These are phyloP conservation scores for Mitragyna speciosa DNA, from an alignment of 257 asterid genomes.

Conservation along the genomic window DNA sequence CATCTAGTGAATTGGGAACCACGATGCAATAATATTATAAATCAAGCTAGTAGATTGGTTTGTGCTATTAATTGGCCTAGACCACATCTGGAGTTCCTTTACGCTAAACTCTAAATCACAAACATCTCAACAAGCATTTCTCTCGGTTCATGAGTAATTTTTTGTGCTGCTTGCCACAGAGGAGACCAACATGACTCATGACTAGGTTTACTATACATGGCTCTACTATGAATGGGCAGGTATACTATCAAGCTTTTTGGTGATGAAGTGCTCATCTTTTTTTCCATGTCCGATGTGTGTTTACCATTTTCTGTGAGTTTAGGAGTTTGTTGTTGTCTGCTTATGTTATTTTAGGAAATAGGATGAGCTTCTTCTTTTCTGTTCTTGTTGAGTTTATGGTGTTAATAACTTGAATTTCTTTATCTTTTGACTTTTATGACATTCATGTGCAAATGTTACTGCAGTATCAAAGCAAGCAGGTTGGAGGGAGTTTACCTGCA, in stretches of 20 bases:
- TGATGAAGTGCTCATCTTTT: not conserved
- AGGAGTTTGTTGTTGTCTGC: not conserved
- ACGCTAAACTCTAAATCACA: not conserved
- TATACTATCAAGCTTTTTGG: not conserved
- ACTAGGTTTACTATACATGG: not conserved
- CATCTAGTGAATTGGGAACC: not conserved
- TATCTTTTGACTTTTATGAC: slow-evolving; percentile 25
- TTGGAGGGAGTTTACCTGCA: slow-evolving; percentile 47
- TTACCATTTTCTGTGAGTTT: not conserved
- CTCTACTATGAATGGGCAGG: not conserved
- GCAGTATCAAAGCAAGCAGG: slow-evolving; percentile 65
- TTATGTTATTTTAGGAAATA: not conserved
- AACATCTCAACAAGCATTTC: not conserved
- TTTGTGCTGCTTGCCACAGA: not conserved
- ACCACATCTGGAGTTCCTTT: not conserved
- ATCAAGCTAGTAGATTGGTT: not conserved
- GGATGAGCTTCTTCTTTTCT: not conserved
- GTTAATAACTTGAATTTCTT: slow-evolving; percentile 5
- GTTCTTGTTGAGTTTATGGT: not conserved
- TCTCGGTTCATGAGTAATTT: not conserved
- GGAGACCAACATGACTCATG: not conserved
- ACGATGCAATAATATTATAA: not conserved
- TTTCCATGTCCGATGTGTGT: not conserved
- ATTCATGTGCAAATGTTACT: slow-evolving; percentile 46
- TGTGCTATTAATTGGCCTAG: not conserved